phyloP scores from a whole-genome alignment of 2,329 filamentous ascomycete genomes.

The Aureobasidium sp. region DNA sequence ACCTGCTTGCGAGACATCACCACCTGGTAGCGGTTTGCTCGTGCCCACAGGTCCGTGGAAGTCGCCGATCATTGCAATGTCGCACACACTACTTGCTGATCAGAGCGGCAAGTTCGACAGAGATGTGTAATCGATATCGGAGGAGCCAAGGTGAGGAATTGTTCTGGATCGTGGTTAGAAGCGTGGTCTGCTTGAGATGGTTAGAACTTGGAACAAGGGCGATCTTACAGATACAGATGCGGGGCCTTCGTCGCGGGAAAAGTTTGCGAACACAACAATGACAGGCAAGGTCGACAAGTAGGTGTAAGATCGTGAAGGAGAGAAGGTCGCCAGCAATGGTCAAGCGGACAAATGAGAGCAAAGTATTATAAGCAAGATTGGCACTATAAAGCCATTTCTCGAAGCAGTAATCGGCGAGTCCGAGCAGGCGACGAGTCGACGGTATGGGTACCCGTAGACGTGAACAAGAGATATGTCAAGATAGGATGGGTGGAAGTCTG shows the following conservation, averaged over 20 bases:
- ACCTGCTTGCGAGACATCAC: slow-evolving; percentile 6
- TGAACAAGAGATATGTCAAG: background rate
- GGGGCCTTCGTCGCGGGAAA: slow-evolving; percentile 8
- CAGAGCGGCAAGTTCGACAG: background rate
- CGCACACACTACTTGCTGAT: background rate
- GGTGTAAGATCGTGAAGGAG: background rate
- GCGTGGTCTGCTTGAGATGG: background rate
- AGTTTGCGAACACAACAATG: background rate
- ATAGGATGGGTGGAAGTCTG: background rate
- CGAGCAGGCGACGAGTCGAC: background rate
- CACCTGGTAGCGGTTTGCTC: slow-evolving; percentile 10
- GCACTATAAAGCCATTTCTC: slow-evolving; percentile 13
- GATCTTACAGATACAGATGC: background rate
- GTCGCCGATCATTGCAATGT: slow-evolving; percentile 4
- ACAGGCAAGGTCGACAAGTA: background rate
- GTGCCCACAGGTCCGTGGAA: background rate
- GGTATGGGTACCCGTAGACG: background rate
- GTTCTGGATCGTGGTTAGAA: background rate
- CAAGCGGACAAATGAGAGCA: slow-evolving; percentile 6
- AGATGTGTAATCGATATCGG: background rate
- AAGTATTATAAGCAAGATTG: background rate
- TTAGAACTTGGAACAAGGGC: background rate
- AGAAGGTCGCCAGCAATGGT: slow-evolving; percentile 4
- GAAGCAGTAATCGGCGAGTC: slow-evolving; percentile 8
- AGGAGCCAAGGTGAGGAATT: background rate